Conservation (phyloP, 768 basidiomycete species). For the Boletus rufocinnamomeus region DNA sequence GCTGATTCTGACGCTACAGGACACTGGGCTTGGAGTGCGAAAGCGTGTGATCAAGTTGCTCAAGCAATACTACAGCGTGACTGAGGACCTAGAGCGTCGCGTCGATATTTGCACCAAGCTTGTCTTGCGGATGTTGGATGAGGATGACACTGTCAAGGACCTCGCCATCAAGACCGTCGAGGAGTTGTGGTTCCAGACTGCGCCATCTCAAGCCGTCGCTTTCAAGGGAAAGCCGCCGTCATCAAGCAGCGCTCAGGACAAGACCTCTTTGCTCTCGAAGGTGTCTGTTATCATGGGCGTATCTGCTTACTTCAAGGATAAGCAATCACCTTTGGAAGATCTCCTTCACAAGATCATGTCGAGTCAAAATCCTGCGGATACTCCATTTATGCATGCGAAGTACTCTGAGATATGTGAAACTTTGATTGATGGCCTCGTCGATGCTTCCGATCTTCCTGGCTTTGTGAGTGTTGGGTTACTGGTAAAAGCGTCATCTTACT, state of each 20-base stretch:
- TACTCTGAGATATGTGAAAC: conserved; percentile 83
- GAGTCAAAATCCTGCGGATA: conserved; percentile 62
- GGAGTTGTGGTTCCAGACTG: conserved; percentile 81
- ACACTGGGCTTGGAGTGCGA: conserved; percentile 89
- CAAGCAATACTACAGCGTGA: conserved; percentile 73
- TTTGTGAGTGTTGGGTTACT: conserved; percentile 54
- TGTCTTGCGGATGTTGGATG: conserved; percentile 83
- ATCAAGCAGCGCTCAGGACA: conserved; percentile 45
- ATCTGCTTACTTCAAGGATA: conserved; percentile 77
- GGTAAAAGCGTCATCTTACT: not conserved
- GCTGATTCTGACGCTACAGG: conserved; percentile 48
- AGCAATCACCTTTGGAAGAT: conserved; percentile 82
- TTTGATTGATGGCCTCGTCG: conserved; percentile 86
- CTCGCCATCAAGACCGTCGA: conserved; percentile 87
- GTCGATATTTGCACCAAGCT: conserved; percentile 83
- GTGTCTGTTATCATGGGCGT: conserved; percentile 87
- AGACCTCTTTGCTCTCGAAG: conserved; percentile 57
- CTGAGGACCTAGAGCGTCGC: conserved; percentile 56
- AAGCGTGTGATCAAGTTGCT: conserved; percentile 96
- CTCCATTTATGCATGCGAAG: conserved; percentile 56
- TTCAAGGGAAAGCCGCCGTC: conserved; percentile 40
- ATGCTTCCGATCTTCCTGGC: conserved; percentile 76
- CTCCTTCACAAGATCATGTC: conserved; percentile 80
- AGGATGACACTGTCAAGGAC: conserved; percentile 95
- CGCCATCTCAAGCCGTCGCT: conserved; percentile 32